Evolutionary conservation across 1,139 yeast species (phyloP), one percentile per base, ranked within the genome.

Genomic region (Lizanozyma gosingica): DNA sequence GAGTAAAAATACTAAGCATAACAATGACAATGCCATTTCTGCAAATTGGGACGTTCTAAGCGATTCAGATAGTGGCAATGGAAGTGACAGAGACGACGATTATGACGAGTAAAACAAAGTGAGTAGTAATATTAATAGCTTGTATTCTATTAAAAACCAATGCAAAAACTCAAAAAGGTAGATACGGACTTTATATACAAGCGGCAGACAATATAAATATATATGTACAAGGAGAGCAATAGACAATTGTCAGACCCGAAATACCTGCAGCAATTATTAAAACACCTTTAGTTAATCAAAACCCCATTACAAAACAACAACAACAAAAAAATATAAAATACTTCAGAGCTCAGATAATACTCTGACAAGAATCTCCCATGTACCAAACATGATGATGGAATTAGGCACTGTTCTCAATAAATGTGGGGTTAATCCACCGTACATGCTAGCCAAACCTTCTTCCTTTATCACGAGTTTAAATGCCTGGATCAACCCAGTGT

Each of bases 371-470:
- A 94, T 63, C 56, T 94, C 99, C 97, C 98, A 94, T 2, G 98
- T 90, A 34, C 99, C 98, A 69, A 94, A 94, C 97, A 94, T 92
- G 49, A 94, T 90, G 57, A 94, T 88, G 52, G 96, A 86, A 61
- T 92, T 94, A 2, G 99, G 99, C 38, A 94, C 98, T 0, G 98
- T 94, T 62, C 98, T 77, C 63, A 94, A 74, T 53, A 94, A 69
- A 63, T 94, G 99, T 2, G 98, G 97, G 1, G 98, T 92, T 55
- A 94, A 71, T 1, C 99, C 99, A 44, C 99, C 96, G 56, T 94
- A 94, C 90, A 94, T 84, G 35, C 96, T 84, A 3, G 76, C 80
- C 41, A 92, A 62, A 0, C 99, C 98, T 64, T 94, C 98, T 56
- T 92, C 97, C 54, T 82, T 85, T 16, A 86, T 65, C 15, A 94